Evolutionary conservation across 805 yeast species (phyloP).

Genomic region (Schwanniomyces sp.): DNA sequence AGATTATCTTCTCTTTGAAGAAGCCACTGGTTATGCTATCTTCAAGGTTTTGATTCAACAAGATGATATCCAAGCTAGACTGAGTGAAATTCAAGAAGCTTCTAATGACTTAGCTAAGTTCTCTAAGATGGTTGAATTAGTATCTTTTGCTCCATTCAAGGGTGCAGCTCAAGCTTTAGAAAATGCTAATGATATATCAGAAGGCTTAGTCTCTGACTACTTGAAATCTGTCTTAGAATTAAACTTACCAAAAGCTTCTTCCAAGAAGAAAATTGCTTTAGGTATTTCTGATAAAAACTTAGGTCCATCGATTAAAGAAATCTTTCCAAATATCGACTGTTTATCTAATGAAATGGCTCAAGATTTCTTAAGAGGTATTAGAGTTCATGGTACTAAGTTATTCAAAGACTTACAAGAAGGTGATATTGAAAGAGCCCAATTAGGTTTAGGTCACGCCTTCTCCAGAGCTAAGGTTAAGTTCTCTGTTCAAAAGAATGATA

Average conservation of each 20-base stretch:
- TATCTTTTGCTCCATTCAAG: slow-evolving; percentile 96
- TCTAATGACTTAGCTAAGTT: slow-evolving; percentile 81
- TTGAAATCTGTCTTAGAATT: slow-evolving; percentile 86
- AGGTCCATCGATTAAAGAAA: slow-evolving; percentile 95
- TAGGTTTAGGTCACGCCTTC: slow-evolving; percentile 98
- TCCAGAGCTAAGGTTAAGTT: slow-evolving; percentile 99
- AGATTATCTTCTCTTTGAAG: slow-evolving; percentile 94
- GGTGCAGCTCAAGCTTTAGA: slow-evolving; percentile 99
- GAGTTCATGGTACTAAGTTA: slow-evolving; percentile 85
- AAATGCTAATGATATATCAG: slow-evolving; percentile 96
- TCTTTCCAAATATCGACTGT: slow-evolving; percentile 86
- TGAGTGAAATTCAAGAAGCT: slow-evolving; percentile 92
- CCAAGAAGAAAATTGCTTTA: slow-evolving; percentile 65
- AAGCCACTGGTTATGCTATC: slow-evolving; percentile 97
- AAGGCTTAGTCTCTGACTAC: slow-evolving; percentile 93
- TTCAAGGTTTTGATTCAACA: slow-evolving; percentile 93
- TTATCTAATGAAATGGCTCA: slow-evolving; percentile 89
- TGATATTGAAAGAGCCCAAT: slow-evolving; percentile 96
- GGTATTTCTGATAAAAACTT: slow-evolving; percentile 94
- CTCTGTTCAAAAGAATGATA: slow-evolving; percentile 97
- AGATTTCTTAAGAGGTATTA: slow-evolving; percentile 92
- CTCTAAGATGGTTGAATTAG: slow-evolving; percentile 89
- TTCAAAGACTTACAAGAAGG: slow-evolving; percentile 91
- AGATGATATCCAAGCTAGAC: slow-evolving; percentile 88
- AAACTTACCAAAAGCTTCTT: slow-evolving; percentile 79